Evolutionary conservation across 345 rosid genomes (phyloP).

Genomic region (Euphorbia tirucalli): DNA sequence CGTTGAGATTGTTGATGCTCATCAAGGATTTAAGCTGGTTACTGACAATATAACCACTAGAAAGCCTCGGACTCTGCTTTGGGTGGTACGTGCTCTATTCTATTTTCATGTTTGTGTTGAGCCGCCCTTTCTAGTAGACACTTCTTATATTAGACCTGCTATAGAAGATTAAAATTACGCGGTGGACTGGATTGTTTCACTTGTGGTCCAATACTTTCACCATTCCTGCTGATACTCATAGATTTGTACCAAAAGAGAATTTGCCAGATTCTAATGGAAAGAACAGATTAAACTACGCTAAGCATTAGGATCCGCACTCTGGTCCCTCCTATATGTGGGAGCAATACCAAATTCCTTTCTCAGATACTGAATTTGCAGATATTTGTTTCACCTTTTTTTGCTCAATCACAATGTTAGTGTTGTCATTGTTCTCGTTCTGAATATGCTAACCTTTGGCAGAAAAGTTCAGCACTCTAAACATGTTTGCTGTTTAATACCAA

Average conservation of each 20-base stretch:
- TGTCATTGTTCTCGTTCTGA: neutral
- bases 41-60: slow-evolving; percentile 95
- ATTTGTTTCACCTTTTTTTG: neutral
- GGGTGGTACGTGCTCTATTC: slow-evolving; percentile 94
- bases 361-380: neutral
- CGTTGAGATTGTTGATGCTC: slow-evolving; percentile 97
- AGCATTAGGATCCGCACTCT: neutral
- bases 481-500: neutral
- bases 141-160: slow-evolving; percentile 4
- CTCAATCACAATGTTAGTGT: neutral
- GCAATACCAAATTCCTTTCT: neutral
- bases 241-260: neutral
- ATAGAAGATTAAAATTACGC: neutral
- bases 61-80: slow-evolving; percentile 73
- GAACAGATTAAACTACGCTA: neutral
- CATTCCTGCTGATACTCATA: neutral
- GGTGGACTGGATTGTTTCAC: neutral
- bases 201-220: neutral
- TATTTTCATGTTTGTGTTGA: too few species aligned
- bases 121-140: too few species aligned
- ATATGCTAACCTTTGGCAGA: neutral
- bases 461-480: neutral
- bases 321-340: neutral
- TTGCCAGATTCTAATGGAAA: neutral
- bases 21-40: slow-evolving; percentile 98